phyloP scores from a whole-genome alignment of 108 stramenopile species.

The Cyclotella distinguenda region DNA sequence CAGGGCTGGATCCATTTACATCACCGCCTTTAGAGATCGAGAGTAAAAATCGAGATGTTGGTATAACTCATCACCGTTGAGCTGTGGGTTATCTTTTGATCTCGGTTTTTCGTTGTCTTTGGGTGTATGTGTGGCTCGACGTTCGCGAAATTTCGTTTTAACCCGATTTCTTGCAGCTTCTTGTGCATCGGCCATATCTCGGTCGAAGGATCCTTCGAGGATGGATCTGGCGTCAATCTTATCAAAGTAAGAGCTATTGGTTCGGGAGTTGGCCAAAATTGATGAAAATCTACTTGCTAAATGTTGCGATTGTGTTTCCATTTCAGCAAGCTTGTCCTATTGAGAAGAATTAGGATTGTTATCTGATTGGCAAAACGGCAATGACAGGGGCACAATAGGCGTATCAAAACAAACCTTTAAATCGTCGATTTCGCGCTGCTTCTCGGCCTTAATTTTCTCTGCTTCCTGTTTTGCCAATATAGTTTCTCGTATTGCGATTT shows the following conservation, averaged over 20 bases:
- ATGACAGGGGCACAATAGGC: not conserved
- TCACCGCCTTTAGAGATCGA: conserved; percentile 65
- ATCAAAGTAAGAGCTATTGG: conserved; percentile 33
- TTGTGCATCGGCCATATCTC: conserved; percentile 19
- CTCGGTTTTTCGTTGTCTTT: conserved; percentile 6
- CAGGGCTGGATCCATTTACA: no score
- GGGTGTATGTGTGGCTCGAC: conserved; percentile 4
- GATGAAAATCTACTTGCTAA: conserved; percentile 33
- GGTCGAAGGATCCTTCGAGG: conserved; percentile 40
- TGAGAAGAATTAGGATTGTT: not conserved
- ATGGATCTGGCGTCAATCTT: conserved; percentile 49
- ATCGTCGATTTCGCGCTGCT: conserved; percentile 66
- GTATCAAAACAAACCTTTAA: conserved; percentile 49
- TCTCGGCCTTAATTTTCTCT: conserved; percentile 48
- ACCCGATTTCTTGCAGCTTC: conserved; percentile 33
- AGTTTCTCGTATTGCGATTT: conserved; percentile 77
- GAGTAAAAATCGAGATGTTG: conserved; percentile 76
- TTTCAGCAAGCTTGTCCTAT: conserved; percentile 41
- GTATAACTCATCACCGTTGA: conserved; percentile 76
- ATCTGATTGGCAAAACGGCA: not conserved
- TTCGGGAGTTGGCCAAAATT: conserved; percentile 14
- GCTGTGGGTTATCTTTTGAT: not conserved
- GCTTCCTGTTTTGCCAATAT: conserved; percentile 61
- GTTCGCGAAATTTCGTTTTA: conserved; percentile 74
- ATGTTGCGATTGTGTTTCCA: conserved; percentile 42